Percentiles rank a stretch among this genome's conserved stretches.
These are phyloP conservation scores for Gentiana dahurica DNA, from an alignment of 257 asterid species.

Conservation along the genomic window DNA sequence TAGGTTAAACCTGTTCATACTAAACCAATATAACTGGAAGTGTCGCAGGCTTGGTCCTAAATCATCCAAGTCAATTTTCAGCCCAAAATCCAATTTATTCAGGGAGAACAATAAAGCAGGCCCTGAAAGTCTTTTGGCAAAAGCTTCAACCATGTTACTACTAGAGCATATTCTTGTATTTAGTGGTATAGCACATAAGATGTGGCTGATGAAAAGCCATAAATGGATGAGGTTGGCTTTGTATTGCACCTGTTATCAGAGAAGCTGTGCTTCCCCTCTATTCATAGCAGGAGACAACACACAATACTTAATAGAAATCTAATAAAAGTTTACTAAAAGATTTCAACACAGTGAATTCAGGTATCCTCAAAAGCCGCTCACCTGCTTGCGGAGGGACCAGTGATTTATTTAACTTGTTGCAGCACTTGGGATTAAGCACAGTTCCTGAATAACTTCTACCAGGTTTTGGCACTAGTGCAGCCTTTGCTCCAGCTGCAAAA, in stretches of 20 bases:
- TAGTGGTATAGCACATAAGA: too few species aligned
- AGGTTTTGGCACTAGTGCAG: constrained; percentile 9
- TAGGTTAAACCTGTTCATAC: too few species aligned
- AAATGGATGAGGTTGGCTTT: background rate
- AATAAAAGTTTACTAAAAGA: background rate
- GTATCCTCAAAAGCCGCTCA: constrained; percentile 6
- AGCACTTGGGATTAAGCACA: constrained; percentile 19
- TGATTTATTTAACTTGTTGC: constrained; percentile 36
- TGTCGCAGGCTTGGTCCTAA: too few species aligned
- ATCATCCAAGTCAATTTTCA: too few species aligned
- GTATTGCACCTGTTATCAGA: background rate
- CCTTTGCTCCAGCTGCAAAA: constrained; percentile 33
- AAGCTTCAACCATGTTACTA: too few species aligned
- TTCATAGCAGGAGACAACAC: background rate
- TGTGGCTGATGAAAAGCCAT: background rate
- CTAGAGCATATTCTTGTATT: too few species aligned
- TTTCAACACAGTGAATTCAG: background rate
- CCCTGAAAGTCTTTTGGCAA: too few species aligned
- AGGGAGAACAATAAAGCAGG: too few species aligned
- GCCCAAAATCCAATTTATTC: too few species aligned
- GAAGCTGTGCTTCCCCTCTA: background rate
- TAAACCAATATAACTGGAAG: too few species aligned
- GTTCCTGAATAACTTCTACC: constrained; percentile 13
- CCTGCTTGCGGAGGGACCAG: constrained; percentile 21
- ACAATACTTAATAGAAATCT: too few species aligned